Percentiles rank a stretch among this genome's conserved stretches.
phyloP scores from a whole-genome alignment of 306 rosid genomes.

The Begonia fuchsioides region DNA sequence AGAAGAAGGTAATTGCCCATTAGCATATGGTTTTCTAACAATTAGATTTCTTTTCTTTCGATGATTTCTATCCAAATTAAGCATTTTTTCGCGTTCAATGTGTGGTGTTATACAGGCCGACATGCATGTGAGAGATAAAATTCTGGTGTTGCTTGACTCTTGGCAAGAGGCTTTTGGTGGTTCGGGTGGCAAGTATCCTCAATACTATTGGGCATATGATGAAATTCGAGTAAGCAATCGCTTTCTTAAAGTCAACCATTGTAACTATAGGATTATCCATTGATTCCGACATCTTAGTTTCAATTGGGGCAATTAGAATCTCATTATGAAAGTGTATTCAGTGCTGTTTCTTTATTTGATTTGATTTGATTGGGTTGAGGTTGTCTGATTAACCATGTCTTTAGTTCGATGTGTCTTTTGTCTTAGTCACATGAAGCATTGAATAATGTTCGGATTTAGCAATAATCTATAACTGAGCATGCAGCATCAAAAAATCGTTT shows the following conservation, averaged over 20 bases:
- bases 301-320: too few relatives aligned
- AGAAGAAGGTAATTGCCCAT: constrained; percentile 54
- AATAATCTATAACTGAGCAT: too few relatives aligned
- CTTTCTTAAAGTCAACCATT: constrained; percentile 6
- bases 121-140: constrained; percentile 90
- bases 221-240: constrained; percentile 52
- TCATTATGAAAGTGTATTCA: not conserved
- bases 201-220: constrained; percentile 79
- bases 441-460: too few relatives aligned
- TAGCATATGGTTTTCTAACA: constrained; percentile 1
- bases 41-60: not conserved
- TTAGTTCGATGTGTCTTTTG: too few relatives aligned
- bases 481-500: too few relatives aligned
- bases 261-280: not conserved
- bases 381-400: too few relatives aligned
- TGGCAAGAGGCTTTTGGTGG: constrained; percentile 99
- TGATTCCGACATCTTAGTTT: too few relatives aligned
- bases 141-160: constrained; percentile 62
- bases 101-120: constrained; percentile 42
- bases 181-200: constrained; percentile 76
- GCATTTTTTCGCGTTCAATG: not conserved
- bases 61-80: not conserved
- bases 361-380: not conserved
- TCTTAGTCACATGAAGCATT: too few relatives aligned
- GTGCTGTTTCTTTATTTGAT: not conserved